phyloP scores from a whole-genome alignment of 164 flowering plant species.

The Cinnamomum chago region DNA sequence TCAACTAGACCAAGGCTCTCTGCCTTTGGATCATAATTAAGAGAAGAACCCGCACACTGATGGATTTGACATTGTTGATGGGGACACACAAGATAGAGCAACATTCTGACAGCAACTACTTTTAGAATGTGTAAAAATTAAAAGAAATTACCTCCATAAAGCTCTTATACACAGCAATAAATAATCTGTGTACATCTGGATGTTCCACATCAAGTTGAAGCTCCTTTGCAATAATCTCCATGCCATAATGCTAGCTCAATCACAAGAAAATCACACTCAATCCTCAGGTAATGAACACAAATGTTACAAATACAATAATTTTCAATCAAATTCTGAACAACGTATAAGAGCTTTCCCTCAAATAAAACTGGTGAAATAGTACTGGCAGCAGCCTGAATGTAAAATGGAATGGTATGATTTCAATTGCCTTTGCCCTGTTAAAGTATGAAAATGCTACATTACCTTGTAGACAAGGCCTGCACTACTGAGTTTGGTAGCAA shows the following conservation, averaged over 20 bases:
- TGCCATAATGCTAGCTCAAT: slow-evolving; percentile 45
- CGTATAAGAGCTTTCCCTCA: neutral
- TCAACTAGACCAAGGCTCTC: neutral
- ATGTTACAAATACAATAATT: neutral
- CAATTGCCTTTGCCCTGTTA: neutral
- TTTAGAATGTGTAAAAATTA: neutral
- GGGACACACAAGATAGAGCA: neutral
- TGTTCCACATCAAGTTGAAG: slow-evolving; percentile 50
- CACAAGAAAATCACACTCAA: neutral
- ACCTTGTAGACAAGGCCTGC: slow-evolving; percentile 73
- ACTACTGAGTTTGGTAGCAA: slow-evolving; percentile 59
- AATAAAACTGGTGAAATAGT: neutral
- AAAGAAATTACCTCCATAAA: slow-evolving; percentile 49
- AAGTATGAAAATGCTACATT: neutral
- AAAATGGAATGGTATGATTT: neutral
- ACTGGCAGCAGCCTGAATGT: neutral
- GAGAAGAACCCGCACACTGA: no score
- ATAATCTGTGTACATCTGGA: slow-evolving; percentile 45
- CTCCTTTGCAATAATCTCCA: slow-evolving; percentile 62
- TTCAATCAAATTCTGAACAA: neutral
- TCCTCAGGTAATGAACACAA: neutral
- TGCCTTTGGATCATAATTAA: no score
- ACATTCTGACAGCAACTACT: neutral
- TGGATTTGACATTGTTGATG: neutral
- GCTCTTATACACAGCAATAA: slow-evolving; percentile 55